Conservation (phyloP, 208 protist species). For the Kentomonas sorsogonicus region DNA sequence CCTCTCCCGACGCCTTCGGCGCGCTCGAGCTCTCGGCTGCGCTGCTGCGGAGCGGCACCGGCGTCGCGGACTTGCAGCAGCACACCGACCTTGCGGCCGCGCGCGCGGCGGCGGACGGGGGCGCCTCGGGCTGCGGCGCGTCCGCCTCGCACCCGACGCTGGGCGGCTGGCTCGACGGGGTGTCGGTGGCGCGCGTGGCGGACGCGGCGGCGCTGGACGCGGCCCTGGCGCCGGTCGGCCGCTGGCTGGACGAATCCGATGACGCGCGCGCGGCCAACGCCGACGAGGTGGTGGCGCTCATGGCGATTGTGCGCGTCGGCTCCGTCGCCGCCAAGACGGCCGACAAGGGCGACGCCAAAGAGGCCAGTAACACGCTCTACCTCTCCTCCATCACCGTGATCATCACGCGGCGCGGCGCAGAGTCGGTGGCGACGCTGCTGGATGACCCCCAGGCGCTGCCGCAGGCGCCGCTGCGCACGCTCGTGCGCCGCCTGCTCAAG, state of each 20-base stretch:
- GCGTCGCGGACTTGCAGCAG: background rate
- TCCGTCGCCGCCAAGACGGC: background rate
- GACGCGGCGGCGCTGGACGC: constrained; percentile 1
- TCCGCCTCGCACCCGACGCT: constrained; percentile 14
- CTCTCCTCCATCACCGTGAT: constrained; percentile 25
- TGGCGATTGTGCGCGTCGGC: constrained; percentile 16
- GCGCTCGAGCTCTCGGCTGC: no score
- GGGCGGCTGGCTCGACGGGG: constrained; percentile 22
- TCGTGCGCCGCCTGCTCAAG: constrained; percentile 19
- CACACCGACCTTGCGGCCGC: no score
- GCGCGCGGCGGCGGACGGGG: no score
- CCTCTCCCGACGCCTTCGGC: background rate
- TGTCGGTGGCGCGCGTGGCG: constrained; percentile 8
- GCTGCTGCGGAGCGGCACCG: background rate
- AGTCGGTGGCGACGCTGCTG: constrained; percentile 1
- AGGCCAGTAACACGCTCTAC: constrained; percentile 1
- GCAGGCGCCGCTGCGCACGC: constrained; percentile 12
- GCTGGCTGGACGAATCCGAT: constrained; percentile 22
- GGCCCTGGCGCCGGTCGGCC: constrained; percentile 12
- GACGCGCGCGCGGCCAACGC: constrained; percentile 7
- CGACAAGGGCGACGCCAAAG: background rate
- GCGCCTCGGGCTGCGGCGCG: no score
- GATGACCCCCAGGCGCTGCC: constrained; percentile 7
- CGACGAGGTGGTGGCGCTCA: constrained; percentile 18
- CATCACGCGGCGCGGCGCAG: constrained; percentile 9